Evolutionary conservation across 1,284 basidiomycete genomes (phyloP).

Genomic region (Schizophyllum amplum): DNA sequence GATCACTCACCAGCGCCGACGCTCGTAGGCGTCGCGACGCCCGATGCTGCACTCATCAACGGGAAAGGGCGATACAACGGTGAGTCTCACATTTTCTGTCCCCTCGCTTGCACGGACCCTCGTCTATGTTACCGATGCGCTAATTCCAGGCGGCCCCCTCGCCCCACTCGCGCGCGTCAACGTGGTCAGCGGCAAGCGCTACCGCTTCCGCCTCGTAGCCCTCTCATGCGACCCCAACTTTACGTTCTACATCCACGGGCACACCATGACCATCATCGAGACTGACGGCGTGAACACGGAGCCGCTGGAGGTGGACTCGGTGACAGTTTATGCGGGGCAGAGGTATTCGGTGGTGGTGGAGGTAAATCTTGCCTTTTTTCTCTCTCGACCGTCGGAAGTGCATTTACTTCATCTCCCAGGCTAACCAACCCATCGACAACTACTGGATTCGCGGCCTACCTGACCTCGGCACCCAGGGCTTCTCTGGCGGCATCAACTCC

Average conservation of each 20-base stretch:
- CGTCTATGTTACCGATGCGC: too few relatives aligned
- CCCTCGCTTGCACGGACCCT: too few relatives aligned
- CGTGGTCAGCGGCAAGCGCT: slow-evolving; percentile 20
- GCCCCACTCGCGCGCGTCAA: too few relatives aligned
- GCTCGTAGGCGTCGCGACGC: slow-evolving; percentile 2
- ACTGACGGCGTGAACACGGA: slow-evolving; percentile 36
- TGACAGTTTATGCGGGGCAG: slow-evolving; percentile 30
- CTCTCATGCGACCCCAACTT: slow-evolving; percentile 8
- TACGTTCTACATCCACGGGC: slow-evolving; percentile 8
- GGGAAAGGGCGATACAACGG: too few relatives aligned
- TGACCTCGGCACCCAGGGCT: slow-evolving; percentile 15
- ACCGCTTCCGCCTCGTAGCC: slow-evolving; percentile 7
- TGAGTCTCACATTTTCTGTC: too few relatives aligned
- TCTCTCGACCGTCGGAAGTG: slow-evolving; percentile 12
- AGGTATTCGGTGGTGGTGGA: too few relatives aligned
- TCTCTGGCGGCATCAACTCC: slow-evolving; percentile 21
- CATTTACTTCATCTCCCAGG: slow-evolving; percentile 19
- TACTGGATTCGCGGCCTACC: slow-evolving; percentile 25
- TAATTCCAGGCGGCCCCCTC: too few relatives aligned
- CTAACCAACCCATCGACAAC: slow-evolving; percentile 30
- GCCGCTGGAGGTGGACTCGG: slow-evolving; percentile 31
- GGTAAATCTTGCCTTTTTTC: too few relatives aligned
- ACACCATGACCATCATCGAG: slow-evolving; percentile 33
- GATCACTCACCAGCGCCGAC: too few relatives aligned
- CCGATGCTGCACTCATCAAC: slow-evolving; percentile 22